phyloP scores from a whole-genome alignment of 2,329 filamentous ascomycete species.

The Lithohypha guttulata region DNA sequence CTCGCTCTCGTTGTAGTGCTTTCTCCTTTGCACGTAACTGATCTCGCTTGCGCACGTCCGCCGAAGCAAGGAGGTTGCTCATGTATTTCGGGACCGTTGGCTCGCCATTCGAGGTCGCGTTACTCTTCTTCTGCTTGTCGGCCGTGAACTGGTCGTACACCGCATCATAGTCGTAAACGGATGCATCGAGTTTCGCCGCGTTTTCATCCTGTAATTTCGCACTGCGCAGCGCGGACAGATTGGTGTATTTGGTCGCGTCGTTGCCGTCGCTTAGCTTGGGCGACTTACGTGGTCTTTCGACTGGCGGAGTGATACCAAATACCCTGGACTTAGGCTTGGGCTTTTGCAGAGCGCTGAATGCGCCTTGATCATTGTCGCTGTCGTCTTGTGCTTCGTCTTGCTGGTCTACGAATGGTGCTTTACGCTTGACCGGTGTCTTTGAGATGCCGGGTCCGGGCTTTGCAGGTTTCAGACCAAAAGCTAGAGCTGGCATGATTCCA shows the following conservation, averaged over 20 bases:
- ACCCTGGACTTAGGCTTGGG: conserved; percentile 23
- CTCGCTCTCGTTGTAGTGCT: conserved; percentile 48
- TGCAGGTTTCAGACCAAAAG: conserved; percentile 34
- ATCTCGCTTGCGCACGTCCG: conserved; percentile 53
- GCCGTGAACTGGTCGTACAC: conserved; percentile 37
- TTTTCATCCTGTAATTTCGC: conserved; percentile 35
- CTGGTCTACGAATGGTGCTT: conserved; percentile 35
- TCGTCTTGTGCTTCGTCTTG: conserved; percentile 28
- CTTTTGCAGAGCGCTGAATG: conserved; percentile 10
- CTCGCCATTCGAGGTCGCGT: conserved; percentile 10
- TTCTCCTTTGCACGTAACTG: conserved; percentile 52
- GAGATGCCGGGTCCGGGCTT: conserved; percentile 20
- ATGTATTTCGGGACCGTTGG: conserved; percentile 47
- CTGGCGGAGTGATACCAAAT: conserved; percentile 14
- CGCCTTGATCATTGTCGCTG: conserved; percentile 13
- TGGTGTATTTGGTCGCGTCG: conserved; percentile 28
- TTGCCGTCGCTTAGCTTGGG: conserved; percentile 21
- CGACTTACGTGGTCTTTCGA: conserved; percentile 22
- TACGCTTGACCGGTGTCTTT: conserved; percentile 36
- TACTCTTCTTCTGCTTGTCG: conserved; percentile 21
- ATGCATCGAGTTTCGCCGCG: conserved; percentile 35
- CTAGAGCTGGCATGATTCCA: conserved; percentile 30
- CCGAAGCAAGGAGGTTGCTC: conserved; percentile 47
- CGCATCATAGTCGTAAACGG: conserved; percentile 41
- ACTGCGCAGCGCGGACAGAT: conserved; percentile 37